These are phyloP conservation scores for Ustilago curta DNA, from an alignment of 1,284 basidiomycete genomes.

Conservation along the genomic window DNA sequence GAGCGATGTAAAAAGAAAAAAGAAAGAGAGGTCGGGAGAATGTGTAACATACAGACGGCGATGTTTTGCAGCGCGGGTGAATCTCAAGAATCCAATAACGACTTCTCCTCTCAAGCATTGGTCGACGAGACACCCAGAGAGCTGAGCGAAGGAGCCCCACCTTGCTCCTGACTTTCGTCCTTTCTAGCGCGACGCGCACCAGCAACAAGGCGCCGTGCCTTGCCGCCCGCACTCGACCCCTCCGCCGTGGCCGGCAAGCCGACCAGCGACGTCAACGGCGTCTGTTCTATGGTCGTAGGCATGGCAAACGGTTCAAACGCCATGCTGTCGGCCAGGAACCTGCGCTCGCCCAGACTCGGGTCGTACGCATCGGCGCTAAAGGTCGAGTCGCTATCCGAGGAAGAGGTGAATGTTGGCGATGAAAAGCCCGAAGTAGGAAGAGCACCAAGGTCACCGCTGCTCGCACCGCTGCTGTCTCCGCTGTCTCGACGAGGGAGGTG, in stretches of 20 bases:
- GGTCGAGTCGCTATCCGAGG: conserved; percentile 38
- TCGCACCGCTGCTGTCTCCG: conserved; percentile 7
- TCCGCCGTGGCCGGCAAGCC: conserved; percentile 27
- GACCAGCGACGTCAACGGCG: conserved; percentile 35
- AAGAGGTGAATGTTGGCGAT: conserved; percentile 39
- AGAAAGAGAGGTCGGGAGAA: no score
- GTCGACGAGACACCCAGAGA: conserved; percentile 1
- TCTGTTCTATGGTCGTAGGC: conserved; percentile 27
- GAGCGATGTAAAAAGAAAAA: no score
- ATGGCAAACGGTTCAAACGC: conserved; percentile 41
- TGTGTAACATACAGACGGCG: no score
- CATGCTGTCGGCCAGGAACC: conserved; percentile 39
- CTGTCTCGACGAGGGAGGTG: conserved; percentile 21
- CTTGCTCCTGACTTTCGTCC: conserved; percentile 13
- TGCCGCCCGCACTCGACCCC: neutral
- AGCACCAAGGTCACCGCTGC: no score
- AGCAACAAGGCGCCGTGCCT: conserved; percentile 5
- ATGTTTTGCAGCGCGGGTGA: no score
- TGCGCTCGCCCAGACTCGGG: conserved; percentile 21
- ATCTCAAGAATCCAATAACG: no score
- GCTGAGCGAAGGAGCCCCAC: neutral
- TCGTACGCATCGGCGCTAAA: conserved; percentile 37
- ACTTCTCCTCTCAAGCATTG: neutral
- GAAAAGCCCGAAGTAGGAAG: conserved; percentile 27
- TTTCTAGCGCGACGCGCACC: conserved; percentile 13